Conservation (phyloP, 2,329 filamentous ascomycete genomes). For the Microthyrium microscopicum region DNA sequence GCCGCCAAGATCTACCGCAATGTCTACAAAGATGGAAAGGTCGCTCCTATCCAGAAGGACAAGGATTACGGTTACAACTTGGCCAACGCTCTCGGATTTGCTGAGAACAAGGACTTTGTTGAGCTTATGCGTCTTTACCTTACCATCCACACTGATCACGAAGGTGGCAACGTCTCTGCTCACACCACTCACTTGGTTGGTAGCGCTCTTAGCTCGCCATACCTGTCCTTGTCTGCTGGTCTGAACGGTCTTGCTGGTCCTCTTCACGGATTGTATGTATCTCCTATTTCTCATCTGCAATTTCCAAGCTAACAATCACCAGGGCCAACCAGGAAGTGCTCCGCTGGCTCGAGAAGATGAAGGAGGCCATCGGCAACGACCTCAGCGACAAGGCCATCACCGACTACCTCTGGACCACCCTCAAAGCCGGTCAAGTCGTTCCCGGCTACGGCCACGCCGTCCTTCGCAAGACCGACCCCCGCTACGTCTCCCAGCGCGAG, state of each 20-base stretch:
- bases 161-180: constrained; percentile 96
- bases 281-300: background rate
- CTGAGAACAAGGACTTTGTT: constrained; percentile 87
- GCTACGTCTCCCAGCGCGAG: constrained; percentile 95
- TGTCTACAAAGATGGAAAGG: constrained; percentile 99
- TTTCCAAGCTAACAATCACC: constrained; percentile 12
- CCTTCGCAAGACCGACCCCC: constrained; percentile 98
- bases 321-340: constrained; percentile 96
- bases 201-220: constrained; percentile 88
- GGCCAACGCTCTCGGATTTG: constrained; percentile 97
- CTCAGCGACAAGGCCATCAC: constrained; percentile 92
- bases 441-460: constrained; percentile 98
- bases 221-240: constrained; percentile 90
- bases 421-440: constrained; percentile 90
- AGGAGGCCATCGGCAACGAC: constrained; percentile 83
- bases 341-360: constrained; percentile 99
- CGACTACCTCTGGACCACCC: constrained; percentile 95
- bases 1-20: constrained; percentile 99
- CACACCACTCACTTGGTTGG: constrained; percentile 98
- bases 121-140: constrained; percentile 98
- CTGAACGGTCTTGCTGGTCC: constrained; percentile 96
- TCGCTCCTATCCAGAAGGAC: constrained; percentile 88
- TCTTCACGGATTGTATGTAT: constrained; percentile 66
- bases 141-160: constrained; percentile 99
- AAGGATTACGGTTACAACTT: constrained; percentile 99